Percentiles rank a stretch among this genome's conserved stretches.
phyloP scores from a whole-genome alignment of 2,329 filamentous ascomycete genomes.

The Sarocladium oryzae region DNA sequence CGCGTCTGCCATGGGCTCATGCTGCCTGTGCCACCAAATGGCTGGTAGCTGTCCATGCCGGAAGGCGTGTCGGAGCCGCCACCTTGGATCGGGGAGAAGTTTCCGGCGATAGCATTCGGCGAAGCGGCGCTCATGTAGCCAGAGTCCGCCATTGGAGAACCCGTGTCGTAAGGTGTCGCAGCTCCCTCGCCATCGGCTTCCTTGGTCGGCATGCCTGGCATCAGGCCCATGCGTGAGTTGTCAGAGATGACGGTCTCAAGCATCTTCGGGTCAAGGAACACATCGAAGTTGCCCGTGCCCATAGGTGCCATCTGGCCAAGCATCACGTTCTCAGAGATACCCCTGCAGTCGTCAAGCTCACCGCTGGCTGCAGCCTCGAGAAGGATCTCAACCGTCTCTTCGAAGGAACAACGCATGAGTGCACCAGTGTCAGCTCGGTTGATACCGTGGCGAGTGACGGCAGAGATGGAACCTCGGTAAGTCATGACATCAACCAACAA shows the following conservation, averaged over 20 bases:
- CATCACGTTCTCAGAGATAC: conserved; percentile 98
- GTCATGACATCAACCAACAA: conserved; percentile 98
- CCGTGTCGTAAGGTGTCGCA: conserved; percentile 89
- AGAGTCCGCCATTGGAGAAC: conserved; percentile 69
- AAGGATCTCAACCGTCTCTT: conserved; percentile 97
- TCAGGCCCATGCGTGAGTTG: conserved; percentile 78
- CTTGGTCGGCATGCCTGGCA: conserved; percentile 73
- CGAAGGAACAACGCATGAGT: conserved; percentile 98
- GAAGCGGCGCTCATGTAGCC: conserved; percentile 59
- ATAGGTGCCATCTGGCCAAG: conserved; percentile 94
- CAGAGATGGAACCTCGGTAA: conserved; percentile 86
- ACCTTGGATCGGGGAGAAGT: conserved; percentile 72
- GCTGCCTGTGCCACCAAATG: conserved; percentile 41
- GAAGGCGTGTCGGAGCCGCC: conserved; percentile 64
- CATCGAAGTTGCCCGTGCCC: conserved; percentile 93
- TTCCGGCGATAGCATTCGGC: conserved; percentile 46
- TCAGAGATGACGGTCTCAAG: conserved; percentile 90
- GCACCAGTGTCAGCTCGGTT: conserved; percentile 97
- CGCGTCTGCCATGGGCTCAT: conserved; percentile 25
- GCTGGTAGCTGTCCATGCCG: conserved; percentile 59
- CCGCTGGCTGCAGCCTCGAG: conserved; percentile 91
- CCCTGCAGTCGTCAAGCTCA: conserved; percentile 94
- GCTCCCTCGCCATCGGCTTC: conserved; percentile 71
- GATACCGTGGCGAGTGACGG: conserved; percentile 96
- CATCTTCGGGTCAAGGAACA: conserved; percentile 91